Percentiles rank a stretch among this genome's conserved stretches.
Evolutionary conservation across 176 grass and related monocot genomes (phyloP).

Genomic region (Cenchrus purpureus): DNA sequence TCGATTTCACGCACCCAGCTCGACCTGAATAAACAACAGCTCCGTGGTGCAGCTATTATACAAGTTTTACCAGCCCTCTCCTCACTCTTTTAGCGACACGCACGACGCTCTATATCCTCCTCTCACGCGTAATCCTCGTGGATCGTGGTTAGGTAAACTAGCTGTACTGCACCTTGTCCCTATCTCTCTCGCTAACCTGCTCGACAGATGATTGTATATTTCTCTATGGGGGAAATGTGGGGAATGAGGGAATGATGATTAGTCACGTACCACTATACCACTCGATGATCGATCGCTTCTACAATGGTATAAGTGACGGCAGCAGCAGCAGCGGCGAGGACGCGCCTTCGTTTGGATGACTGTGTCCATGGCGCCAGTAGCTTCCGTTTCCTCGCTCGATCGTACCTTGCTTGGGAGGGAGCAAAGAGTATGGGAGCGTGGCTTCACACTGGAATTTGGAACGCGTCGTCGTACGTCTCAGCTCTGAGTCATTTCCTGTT

Average conservation of each 20-base stretch:
- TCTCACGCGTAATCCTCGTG: not conserved
- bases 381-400: not conserved
- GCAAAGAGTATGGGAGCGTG: not conserved
- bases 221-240: not conserved
- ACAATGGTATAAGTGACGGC: too few relatives aligned
- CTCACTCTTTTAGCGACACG: too few relatives aligned
- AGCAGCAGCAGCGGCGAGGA: not conserved
- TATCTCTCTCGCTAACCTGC: not conserved
- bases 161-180: not conserved
- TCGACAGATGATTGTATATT: not conserved
- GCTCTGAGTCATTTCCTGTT: not conserved
- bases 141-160: not conserved
- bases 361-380: constrained; percentile 24
- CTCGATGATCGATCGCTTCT: not conserved
- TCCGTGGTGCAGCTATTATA: too few relatives aligned
- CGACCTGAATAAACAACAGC: too few relatives aligned
- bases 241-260: not conserved
- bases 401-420: constrained; percentile 20
- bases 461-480: not conserved
- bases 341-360: not conserved
- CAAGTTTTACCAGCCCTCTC: too few relatives aligned
- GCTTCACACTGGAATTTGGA: not conserved
- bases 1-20: not conserved
- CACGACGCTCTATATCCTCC: too few relatives aligned
- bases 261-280: not conserved